Conservation (phyloP, 2,329 filamentous ascomycete species). For the Colletotrichum kahawae region DNA sequence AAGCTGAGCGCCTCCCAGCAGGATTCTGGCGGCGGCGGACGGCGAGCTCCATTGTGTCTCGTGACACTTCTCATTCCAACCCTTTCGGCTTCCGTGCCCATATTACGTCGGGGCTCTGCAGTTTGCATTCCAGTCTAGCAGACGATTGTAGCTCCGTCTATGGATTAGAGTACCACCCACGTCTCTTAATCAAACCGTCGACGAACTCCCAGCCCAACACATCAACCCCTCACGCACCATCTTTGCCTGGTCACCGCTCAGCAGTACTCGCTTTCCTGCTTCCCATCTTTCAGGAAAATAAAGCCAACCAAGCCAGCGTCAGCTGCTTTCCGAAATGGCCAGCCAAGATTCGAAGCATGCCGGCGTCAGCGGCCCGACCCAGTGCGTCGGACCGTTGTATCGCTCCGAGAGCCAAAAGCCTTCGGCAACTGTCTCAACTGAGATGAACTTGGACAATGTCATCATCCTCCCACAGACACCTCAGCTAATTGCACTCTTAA, state of each 20-base stretch:
- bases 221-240: background rate
- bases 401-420: constrained; percentile 78
- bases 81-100: background rate
- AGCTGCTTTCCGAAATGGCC: background rate
- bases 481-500: constrained; percentile 94
- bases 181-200: background rate
- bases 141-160: background rate
- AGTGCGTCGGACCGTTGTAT: constrained; percentile 83
- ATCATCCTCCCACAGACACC: constrained; percentile 91
- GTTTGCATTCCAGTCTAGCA: background rate
- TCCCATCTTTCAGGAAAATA: background rate
- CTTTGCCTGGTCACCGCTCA: background rate
- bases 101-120: background rate
- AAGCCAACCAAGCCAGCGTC: background rate
- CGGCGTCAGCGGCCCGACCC: constrained; percentile 38
- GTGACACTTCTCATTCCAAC: background rate
- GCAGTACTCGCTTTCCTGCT: background rate
- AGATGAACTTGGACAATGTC: constrained; percentile 83
- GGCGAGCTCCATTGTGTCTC: constrained; percentile 20
- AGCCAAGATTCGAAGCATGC: constrained; percentile 6
- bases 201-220: background rate
- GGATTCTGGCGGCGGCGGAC: background rate
- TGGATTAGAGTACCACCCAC: background rate
- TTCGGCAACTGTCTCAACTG: constrained; percentile 85
- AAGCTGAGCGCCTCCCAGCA: background rate